phyloP scores from a whole-genome alignment of 129 eudicot species.

The Chrysanthemum makinoi region DNA sequence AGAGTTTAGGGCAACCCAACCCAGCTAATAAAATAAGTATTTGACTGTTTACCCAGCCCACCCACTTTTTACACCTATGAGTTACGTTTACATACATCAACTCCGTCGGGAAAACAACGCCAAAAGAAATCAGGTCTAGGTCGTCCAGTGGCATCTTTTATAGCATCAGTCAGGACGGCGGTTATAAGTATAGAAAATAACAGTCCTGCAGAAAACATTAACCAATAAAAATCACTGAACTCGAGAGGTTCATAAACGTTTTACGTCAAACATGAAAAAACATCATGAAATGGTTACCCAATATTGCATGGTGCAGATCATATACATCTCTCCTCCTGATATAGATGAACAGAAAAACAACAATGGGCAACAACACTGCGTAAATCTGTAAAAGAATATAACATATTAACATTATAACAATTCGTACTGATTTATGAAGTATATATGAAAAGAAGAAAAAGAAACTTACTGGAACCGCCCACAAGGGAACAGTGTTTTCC shows the following conservation, averaged over 20 bases:
- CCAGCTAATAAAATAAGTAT: not conserved
- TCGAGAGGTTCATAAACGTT: not conserved
- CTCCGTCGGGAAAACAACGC: conserved; percentile 90
- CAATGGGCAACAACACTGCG: conserved; percentile 68
- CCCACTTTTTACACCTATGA: not conserved
- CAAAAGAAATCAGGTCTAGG: conserved; percentile 90
- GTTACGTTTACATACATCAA: conserved; percentile 40
- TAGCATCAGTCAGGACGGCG: conserved; percentile 71
- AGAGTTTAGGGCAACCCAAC: not conserved
- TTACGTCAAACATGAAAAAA: not conserved
- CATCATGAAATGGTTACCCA: conserved; percentile 43
- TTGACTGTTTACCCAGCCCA: not conserved
- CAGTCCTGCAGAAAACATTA: conserved; percentile 55
- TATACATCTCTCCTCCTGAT: conserved; percentile 67
- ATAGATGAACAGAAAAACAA: conserved; percentile 57
- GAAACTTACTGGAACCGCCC: conserved; percentile 87
- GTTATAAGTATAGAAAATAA: conserved; percentile 69
- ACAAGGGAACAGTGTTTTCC: conserved; percentile 70
- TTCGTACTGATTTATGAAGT: not conserved
- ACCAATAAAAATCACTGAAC: conserved; percentile 4
- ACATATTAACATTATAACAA: conserved; percentile 4
- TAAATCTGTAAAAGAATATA: conserved; percentile 47
- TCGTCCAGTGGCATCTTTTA: conserved; percentile 82
- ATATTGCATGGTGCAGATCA: conserved; percentile 72
- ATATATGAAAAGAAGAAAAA: not conserved